phyloP scores from a whole-genome alignment of 176 grass and related monocot species.

The Carex scoparia region DNA sequence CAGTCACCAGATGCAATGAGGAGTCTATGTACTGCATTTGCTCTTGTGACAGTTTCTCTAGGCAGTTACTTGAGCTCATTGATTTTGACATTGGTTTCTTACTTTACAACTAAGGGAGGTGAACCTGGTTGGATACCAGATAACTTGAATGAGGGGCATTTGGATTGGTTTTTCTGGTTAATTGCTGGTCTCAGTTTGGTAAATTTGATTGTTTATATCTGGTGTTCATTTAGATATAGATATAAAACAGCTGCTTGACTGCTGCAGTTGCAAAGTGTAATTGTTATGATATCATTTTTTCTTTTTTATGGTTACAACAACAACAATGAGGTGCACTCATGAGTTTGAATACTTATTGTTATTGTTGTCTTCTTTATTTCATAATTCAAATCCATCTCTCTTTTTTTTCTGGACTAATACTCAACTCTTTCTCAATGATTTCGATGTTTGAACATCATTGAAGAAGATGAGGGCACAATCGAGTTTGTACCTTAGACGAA shows the following conservation, averaged over 20 bases:
- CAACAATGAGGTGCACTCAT: too few species aligned
- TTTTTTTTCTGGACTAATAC: too few species aligned
- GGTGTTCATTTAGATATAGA: conserved; percentile 26
- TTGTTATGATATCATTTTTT: neutral
- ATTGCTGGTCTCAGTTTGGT: conserved; percentile 16
- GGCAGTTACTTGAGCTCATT: conserved; percentile 37
- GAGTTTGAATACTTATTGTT: too few species aligned
- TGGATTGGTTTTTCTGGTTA: conserved; percentile 30
- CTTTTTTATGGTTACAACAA: too few species aligned
- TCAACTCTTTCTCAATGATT: too few species aligned
- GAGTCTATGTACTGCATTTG: conserved; percentile 21
- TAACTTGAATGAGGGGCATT: conserved; percentile 34
- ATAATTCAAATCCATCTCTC: too few species aligned
- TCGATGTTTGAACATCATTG: too few species aligned
- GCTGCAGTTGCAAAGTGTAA: neutral
- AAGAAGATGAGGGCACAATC: too few species aligned
- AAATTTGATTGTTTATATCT: conserved; percentile 29
- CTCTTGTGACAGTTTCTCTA: conserved; percentile 17
- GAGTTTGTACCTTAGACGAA: too few species aligned
- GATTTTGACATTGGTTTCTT: conserved; percentile 26
- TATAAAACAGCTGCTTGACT: conserved; percentile 16
- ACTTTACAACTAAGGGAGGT: conserved; percentile 17
- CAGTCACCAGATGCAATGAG: conserved; percentile 30
- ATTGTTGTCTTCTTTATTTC: too few species aligned
- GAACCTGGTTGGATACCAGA: conserved; percentile 32